Evolutionary conservation across 495 filamentous ascomycete genomes (phyloP), one percentile per base, ranked within the genome.

Genomic region (Hypoxylon crocopeplum): DNA sequence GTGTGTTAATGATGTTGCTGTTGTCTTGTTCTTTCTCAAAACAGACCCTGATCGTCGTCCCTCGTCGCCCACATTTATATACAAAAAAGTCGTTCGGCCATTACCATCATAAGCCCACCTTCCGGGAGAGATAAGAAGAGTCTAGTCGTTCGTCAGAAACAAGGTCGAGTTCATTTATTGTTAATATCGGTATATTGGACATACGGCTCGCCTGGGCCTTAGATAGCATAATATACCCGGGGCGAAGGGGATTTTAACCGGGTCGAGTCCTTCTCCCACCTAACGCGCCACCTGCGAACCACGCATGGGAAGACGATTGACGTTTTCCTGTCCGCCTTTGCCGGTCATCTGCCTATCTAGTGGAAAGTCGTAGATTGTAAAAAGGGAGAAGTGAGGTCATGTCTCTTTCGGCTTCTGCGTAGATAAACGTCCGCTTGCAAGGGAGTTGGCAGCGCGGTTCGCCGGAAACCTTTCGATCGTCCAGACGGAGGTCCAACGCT

Each of bases 171-270:
- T 69, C 67, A 67, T 69, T 62, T 67, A 69, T 59, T 63, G 22
- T 52, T 62, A 69, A 69, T 69, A 63, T 69, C 67, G 37, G 44
- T 64, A 69, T 57, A 69, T 69, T 65, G 60, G 36, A 40, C 36
- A 30, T 42, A 37, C 48, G 50, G 55, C 52, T 41, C 48, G 63
- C 20, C 64, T 59, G 49, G 59, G 58, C 33, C 63, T 53, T 54
- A 59, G 59, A 64, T 64, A 59, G 37, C 56, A 48, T 40, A 67
- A 58, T 63, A 69, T 69, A 64, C 56, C 67, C 67, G 63, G 67
- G 22, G 63, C 27, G 45, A 62, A 48, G 52, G 47, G 24, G 36
- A 49, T 33, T 67, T 69, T 69, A 69, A 56, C 67, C 67, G 67
- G 67, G 63, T 67, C 63, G 67, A 64, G 63, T 66, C 49, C 32